Evolutionary conservation across 495 filamentous ascomycete species (phyloP).

Genomic region (Hypomontagnella monticulosa): DNA sequence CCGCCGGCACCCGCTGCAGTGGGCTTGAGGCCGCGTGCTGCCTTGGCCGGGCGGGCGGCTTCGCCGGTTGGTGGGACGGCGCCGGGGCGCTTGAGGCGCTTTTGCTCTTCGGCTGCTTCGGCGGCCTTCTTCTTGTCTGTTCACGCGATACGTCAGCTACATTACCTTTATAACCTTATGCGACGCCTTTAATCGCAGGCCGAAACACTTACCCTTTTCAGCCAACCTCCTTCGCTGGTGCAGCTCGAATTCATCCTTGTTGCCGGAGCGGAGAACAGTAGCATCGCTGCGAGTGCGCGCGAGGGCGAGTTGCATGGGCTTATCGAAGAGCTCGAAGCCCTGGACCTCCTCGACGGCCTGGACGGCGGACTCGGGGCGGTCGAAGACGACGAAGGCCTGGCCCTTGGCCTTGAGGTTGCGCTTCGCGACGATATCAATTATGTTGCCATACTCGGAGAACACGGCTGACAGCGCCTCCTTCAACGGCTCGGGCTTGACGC

Average conservation of each 20-base stretch:
- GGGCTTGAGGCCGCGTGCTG: conserved; percentile 82
- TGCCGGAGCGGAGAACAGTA: conserved; percentile 77
- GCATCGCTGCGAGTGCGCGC: conserved; percentile 90
- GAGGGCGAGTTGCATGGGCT: conserved; percentile 88
- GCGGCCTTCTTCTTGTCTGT: conserved; percentile 91
- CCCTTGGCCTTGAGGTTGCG: conserved; percentile 91
- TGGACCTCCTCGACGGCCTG: conserved; percentile 89
- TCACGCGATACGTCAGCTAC: background rate
- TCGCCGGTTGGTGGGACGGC: conserved; percentile 59
- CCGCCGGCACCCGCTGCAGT: conserved; percentile 54
- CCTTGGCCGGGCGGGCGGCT: conserved; percentile 73
- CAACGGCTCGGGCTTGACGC: conserved; percentile 82
- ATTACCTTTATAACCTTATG: background rate
- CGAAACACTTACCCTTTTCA: conserved; percentile 79
- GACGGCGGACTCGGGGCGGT: conserved; percentile 75
- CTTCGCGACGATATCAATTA: conserved; percentile 94
- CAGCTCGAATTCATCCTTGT: conserved; percentile 81
- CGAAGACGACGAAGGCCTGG: conserved; percentile 96
- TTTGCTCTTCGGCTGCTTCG: conserved; percentile 82
- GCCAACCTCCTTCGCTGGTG: conserved; percentile 88
- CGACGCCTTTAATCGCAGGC: background rate
- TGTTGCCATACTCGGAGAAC: conserved; percentile 89
- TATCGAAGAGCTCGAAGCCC: conserved; percentile 93
- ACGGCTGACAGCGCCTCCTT: conserved; percentile 78
- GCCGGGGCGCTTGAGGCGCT: conserved; percentile 80